Evolutionary conservation across 208 protist species (phyloP).

Genomic region (Tritrichomonas foetus): DNA sequence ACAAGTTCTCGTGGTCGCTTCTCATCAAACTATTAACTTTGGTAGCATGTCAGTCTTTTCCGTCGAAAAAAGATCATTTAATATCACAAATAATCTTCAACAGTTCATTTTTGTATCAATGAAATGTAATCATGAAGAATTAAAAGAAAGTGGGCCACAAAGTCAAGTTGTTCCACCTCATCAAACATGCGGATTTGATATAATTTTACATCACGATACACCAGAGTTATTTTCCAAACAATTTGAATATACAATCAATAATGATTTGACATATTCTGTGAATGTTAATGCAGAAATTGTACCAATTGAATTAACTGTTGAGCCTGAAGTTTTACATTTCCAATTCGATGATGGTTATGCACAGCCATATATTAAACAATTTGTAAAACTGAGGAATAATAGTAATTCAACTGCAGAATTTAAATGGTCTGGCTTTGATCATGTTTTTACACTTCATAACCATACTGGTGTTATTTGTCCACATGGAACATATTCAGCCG

Average conservation of each 20-base stretch:
- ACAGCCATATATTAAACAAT: neutral
- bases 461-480: neutral
- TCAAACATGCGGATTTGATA: neutral
- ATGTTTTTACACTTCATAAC: neutral
- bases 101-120: neutral
- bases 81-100: neutral
- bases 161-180: slow-evolving; percentile 2
- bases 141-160: neutral
- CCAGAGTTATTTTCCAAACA: neutral
- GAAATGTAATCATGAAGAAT: neutral
- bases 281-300: neutral
- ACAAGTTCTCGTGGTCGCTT: neutral
- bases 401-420: neutral
- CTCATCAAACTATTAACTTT: neutral
- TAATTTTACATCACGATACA: neutral
- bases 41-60: neutral
- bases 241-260: slow-evolving; percentile 13
- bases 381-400: neutral
- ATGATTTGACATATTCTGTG: neutral
- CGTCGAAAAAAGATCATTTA: neutral
- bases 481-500: neutral
- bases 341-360: neutral
- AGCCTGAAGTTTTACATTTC: neutral
- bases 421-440: neutral
- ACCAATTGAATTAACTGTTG: neutral